phyloP scores from a whole-genome alignment of 1,284 basidiomycete genomes.

The Phellopilus nigrolimitatus region DNA sequence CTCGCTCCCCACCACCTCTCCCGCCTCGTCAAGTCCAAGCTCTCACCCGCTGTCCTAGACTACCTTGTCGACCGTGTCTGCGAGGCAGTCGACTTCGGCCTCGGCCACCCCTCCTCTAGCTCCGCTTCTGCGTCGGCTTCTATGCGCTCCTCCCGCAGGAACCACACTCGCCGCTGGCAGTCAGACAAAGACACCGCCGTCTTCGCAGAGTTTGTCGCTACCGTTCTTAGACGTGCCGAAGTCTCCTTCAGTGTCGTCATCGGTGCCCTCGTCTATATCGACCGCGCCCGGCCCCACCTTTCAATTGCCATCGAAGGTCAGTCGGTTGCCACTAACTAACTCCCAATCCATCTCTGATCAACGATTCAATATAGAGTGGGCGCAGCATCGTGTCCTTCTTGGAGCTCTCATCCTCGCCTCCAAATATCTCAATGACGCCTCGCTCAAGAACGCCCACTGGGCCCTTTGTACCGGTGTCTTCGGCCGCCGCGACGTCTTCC shows the following conservation, averaged over 20 bases:
- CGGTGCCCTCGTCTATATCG: constrained; percentile 63
- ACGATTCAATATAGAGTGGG: constrained; percentile 46
- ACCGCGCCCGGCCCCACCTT: constrained; percentile 65
- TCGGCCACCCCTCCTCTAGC: constrained; percentile 55
- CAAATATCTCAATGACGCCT: constrained; percentile 74
- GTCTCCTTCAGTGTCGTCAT: constrained; percentile 60
- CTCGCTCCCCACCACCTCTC: constrained; percentile 32
- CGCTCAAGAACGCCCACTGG: constrained; percentile 75
- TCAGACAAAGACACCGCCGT: constrained; percentile 36
- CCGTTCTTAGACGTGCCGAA: constrained; percentile 64
- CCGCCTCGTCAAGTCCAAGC: constrained; percentile 56
- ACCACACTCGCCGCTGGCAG: constrained; percentile 23
- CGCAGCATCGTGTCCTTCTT: constrained; percentile 71
- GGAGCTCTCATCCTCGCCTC: constrained; percentile 67
- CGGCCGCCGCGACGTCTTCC: constrained; percentile 70
- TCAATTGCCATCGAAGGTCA: constrained; percentile 59
- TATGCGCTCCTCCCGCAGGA: constrained; percentile 36
- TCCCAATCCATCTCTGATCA: neutral
- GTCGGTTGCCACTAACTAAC: neutral
- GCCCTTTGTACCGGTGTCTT: constrained; percentile 74
- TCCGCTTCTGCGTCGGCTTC: constrained; percentile 46
- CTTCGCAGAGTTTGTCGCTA: constrained; percentile 57
- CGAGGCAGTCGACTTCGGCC: constrained; percentile 69
- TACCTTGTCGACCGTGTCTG: constrained; percentile 60
- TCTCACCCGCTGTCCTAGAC: constrained; percentile 55